Evolutionary conservation across 768 basidiomycete species (phyloP).

Genomic region (Rhodotorula graminis): DNA sequence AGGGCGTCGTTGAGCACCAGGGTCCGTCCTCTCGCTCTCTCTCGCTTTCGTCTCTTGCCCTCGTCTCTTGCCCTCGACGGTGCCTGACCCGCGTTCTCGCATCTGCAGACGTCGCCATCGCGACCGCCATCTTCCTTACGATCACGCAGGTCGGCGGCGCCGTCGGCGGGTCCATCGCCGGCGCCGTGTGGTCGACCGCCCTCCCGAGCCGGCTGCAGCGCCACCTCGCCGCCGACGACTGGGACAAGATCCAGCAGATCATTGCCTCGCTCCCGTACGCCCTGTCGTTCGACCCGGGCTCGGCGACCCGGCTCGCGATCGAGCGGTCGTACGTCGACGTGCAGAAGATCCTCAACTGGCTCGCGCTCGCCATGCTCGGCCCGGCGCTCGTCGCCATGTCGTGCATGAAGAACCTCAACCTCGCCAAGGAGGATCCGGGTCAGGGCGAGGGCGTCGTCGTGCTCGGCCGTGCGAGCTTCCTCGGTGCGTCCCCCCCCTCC

Average conservation of each 20-base stretch:
- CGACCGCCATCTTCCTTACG: constrained; percentile 42
- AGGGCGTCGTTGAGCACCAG: constrained; percentile 39
- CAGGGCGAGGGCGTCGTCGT: constrained; percentile 36
- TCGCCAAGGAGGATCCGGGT: constrained; percentile 27
- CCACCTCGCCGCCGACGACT: constrained; percentile 25
- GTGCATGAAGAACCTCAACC: constrained; percentile 27
- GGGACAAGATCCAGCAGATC: constrained; percentile 33
- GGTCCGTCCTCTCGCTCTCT: constrained; percentile 4
- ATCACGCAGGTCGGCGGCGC: constrained; percentile 43
- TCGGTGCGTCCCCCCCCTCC: constrained; percentile 9
- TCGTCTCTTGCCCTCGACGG: rapidly evolving
- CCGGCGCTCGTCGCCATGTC: constrained; percentile 23
- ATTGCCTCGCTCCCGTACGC: constrained; percentile 39
- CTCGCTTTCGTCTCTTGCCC: no score
- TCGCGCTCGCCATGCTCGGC: constrained; percentile 34
- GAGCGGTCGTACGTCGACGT: constrained; percentile 39
- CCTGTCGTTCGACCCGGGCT: constrained; percentile 36
- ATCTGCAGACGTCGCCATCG: constrained; percentile 40
- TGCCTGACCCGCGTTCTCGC: neutral
- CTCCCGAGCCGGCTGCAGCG: constrained; percentile 30
- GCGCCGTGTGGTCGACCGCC: constrained; percentile 40
- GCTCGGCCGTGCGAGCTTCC: constrained; percentile 29
- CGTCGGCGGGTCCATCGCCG: constrained; percentile 40
- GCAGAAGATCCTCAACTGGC: constrained; percentile 32
- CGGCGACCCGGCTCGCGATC: constrained; percentile 37